A percentile compares a stretch with the other conserved stretches of the same genome.
phyloP scores from a whole-genome alignment of 306 rosid genomes.

The Inga laurina region DNA sequence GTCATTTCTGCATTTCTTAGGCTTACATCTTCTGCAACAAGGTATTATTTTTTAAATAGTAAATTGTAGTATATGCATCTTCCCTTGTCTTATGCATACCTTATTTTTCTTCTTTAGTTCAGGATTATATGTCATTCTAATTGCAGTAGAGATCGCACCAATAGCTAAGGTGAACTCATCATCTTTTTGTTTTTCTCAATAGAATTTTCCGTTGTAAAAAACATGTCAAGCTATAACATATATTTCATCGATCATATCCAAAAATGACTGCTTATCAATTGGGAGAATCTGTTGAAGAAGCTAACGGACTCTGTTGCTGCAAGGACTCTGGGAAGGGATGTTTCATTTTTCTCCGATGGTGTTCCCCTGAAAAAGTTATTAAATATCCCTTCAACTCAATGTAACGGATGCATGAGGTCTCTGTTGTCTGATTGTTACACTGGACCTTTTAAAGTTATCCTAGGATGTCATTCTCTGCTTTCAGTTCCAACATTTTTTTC shows the following conservation, averaged over 20 bases:
- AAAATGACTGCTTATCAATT: slow-evolving; percentile 10
- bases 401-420: slow-evolving; percentile 17
- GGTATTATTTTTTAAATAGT: slow-evolving; percentile 53
- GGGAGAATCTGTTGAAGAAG: slow-evolving; percentile 18
- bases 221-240: no score
- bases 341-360: slow-evolving; percentile 16
- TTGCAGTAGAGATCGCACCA: slow-evolving; percentile 99
- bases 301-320: slow-evolving; percentile 21
- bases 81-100: slow-evolving; percentile 45
- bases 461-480: slow-evolving; percentile 18
- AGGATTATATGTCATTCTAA: slow-evolving; percentile 83
- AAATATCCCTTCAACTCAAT: neutral
- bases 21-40: slow-evolving; percentile 55
- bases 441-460: slow-evolving; percentile 20
- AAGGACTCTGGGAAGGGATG: slow-evolving; percentile 22
- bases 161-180: slow-evolving; percentile 79
- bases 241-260: neutral
- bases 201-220: neutral
- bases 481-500: slow-evolving; percentile 8
- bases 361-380: no score
- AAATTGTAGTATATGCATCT: slow-evolving; percentile 17
- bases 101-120: slow-evolving; percentile 64
- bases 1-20: slow-evolving; percentile 68
- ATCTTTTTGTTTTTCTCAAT: neutral
- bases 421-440: slow-evolving; percentile 28